A percentile compares a stretch with the other conserved stretches of the same genome.
Evolutionary conservation across 345 rosid genomes (phyloP).

Genomic region (Firmiana major): DNA sequence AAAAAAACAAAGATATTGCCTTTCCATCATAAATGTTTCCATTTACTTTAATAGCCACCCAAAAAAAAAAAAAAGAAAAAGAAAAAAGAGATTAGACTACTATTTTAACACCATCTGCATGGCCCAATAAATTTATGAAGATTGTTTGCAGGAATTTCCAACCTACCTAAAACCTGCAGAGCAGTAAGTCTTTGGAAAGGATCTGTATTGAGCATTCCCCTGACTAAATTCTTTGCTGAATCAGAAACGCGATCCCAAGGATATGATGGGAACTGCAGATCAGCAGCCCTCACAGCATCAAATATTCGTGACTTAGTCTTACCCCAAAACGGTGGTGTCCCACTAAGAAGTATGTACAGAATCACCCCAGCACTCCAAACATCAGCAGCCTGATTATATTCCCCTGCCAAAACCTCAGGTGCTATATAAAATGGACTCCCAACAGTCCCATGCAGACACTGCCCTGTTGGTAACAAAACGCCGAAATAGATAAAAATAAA

Average conservation of each 20-base stretch:
- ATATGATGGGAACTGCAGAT: constrained; percentile 53
- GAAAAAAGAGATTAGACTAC: neutral
- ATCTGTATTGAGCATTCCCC: constrained; percentile 55
- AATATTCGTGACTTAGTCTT: constrained; percentile 65
- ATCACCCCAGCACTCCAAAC: constrained; percentile 77
- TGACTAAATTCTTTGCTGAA: constrained; percentile 50
- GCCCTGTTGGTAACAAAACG: constrained; percentile 34
- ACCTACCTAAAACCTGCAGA: constrained; percentile 57
- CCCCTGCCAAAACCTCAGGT: constrained; percentile 64
- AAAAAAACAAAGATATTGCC: too few relatives aligned
- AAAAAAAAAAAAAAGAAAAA: too few relatives aligned
- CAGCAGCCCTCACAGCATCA: constrained; percentile 58
- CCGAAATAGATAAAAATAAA: constrained; percentile 5
- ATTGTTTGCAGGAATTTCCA: neutral
- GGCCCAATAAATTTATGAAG: neutral
- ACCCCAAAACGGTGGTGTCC: constrained; percentile 75
- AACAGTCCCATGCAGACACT: constrained; percentile 60
- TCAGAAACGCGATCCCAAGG: constrained; percentile 51
- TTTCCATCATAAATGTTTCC: neutral
- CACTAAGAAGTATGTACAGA: constrained; percentile 62
- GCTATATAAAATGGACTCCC: constrained; percentile 81
- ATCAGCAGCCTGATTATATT: constrained; percentile 69
- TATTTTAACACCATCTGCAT: neutral
- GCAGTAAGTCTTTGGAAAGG: constrained; percentile 46
- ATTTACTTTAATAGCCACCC: neutral